These are phyloP conservation scores for Saccharomyces jurei DNA, from an alignment of 805 yeast genomes.

Conservation along the genomic window DNA sequence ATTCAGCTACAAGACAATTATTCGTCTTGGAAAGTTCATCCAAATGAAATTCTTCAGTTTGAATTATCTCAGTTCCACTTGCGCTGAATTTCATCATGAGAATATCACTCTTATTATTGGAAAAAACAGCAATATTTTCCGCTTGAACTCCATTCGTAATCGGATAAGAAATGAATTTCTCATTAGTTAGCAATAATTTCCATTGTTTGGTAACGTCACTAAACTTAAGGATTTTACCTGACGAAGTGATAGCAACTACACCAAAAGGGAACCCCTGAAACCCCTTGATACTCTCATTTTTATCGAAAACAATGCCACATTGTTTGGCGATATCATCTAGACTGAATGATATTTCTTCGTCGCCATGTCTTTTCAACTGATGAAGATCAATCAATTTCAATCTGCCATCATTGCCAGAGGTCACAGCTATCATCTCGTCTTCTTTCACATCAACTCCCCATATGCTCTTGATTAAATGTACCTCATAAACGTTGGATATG, in stretches of 20 bases:
- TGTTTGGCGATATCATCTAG: conserved; percentile 30
- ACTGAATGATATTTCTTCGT: conserved; percentile 24
- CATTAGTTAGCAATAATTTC: conserved; percentile 19
- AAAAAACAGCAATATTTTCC: conserved; percentile 30
- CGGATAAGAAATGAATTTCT: conserved; percentile 34
- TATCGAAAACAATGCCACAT: conserved; percentile 25
- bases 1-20: conserved; percentile 37
- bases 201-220: conserved; percentile 18
- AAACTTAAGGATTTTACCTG: conserved; percentile 42
- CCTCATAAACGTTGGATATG: conserved; percentile 42
- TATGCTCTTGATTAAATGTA: conserved; percentile 77
- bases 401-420: conserved; percentile 94
- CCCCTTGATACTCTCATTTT: conserved; percentile 55
- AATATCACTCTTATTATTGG: conserved; percentile 37
- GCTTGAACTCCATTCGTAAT: conserved; percentile 36
- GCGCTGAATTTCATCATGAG: conserved; percentile 36
- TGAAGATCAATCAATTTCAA: conserved; percentile 53
- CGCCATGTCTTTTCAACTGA: conserved; percentile 24
- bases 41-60: conserved; percentile 14
- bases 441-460: conserved; percentile 69
- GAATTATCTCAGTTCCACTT: conserved; percentile 25
- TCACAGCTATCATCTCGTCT: conserved; percentile 45
- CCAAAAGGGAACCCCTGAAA: conserved; percentile 43
- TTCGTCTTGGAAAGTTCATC: conserved; percentile 39
- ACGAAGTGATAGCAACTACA: conserved; percentile 48